Evolutionary conservation across 257 asterid genomes (phyloP).

Genomic region (Rehmannia glutinosa): DNA sequence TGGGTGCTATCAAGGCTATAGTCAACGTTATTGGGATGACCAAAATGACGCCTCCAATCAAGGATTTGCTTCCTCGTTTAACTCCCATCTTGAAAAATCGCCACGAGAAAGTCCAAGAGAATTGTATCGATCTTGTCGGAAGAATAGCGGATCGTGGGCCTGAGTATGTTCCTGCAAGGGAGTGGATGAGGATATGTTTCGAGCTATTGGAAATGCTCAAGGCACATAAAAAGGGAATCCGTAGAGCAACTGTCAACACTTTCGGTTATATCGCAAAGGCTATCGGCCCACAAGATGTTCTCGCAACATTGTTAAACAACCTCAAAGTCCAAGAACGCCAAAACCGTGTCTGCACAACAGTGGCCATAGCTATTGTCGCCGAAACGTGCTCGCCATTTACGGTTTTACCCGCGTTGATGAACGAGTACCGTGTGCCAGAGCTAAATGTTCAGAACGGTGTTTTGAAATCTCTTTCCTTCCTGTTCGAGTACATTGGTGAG

Average conservation of each 20-base stretch:
- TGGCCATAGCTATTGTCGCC: slow-evolving; percentile 84
- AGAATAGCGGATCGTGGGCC: slow-evolving; percentile 84
- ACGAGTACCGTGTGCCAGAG: slow-evolving; percentile 79
- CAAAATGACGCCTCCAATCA: slow-evolving; percentile 82
- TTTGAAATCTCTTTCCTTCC: slow-evolving; percentile 68
- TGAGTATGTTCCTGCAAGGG: slow-evolving; percentile 82
- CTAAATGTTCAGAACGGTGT: slow-evolving; percentile 89
- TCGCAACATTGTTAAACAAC: slow-evolving; percentile 71
- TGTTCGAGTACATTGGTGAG: slow-evolving; percentile 79
- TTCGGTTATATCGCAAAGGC: slow-evolving; percentile 85
- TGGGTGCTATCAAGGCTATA: slow-evolving; percentile 78
- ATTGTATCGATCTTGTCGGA: slow-evolving; percentile 80
- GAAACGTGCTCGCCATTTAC: slow-evolving; percentile 85
- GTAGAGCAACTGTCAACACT: slow-evolving; percentile 78
- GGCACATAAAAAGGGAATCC: slow-evolving; percentile 79
- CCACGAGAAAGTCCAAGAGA: slow-evolving; percentile 83
- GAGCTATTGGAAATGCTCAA: slow-evolving; percentile 90
- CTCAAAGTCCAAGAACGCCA: slow-evolving; percentile 85
- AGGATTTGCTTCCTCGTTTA: slow-evolving; percentile 75
- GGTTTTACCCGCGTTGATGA: slow-evolving; percentile 79
- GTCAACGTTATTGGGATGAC: slow-evolving; percentile 88
- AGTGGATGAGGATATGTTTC: slow-evolving; percentile 88
- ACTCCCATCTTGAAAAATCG: slow-evolving; percentile 82
- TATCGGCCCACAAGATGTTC: slow-evolving; percentile 81
- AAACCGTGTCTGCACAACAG: slow-evolving; percentile 86